Evolutionary conservation across 2,329 filamentous ascomycete genomes (phyloP).

Genomic region (Cercospora sojina): DNA sequence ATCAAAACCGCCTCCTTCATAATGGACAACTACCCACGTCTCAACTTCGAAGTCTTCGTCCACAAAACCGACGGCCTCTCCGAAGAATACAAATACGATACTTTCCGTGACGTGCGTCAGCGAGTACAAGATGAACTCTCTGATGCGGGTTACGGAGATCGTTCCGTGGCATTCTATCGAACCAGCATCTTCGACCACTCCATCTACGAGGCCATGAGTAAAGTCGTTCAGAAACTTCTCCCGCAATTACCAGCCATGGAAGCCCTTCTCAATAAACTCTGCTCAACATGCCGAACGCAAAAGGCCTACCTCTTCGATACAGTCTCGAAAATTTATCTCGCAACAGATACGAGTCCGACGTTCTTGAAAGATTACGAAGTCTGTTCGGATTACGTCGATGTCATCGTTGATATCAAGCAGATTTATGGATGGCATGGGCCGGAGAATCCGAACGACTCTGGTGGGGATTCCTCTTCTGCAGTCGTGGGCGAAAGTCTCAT

Average conservation of each 20-base stretch:
- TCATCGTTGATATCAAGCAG: slow-evolving; percentile 95
- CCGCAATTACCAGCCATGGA: slow-evolving; percentile 91
- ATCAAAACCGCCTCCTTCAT: slow-evolving; percentile 88
- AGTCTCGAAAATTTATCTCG: slow-evolving; percentile 97
- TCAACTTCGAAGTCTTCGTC: slow-evolving; percentile 98
- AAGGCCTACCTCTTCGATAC: slow-evolving; percentile 99
- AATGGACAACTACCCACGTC: slow-evolving; percentile 82
- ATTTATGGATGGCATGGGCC: slow-evolving; percentile 73
- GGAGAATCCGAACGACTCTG: slow-evolving; percentile 1
- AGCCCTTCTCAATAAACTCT: slow-evolving; percentile 88
- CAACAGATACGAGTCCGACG: slow-evolving; percentile 87
- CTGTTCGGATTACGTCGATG: slow-evolving; percentile 97
- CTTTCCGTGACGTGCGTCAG: slow-evolving; percentile 94
- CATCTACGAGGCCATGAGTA: slow-evolving; percentile 97
- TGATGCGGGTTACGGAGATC: slow-evolving; percentile 89
- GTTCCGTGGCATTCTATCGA: slow-evolving; percentile 89
- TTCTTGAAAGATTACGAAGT: slow-evolving; percentile 98
- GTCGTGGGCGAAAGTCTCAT: slow-evolving; percentile 58
- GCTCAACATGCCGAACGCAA: slow-evolving; percentile 90
- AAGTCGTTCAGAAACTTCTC: slow-evolving; percentile 96
- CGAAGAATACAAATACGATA: slow-evolving; percentile 94
- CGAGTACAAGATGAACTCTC: slow-evolving; percentile 94
- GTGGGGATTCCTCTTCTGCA: not conserved
- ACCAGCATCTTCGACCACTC: slow-evolving; percentile 98
- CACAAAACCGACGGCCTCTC: slow-evolving; percentile 98